Evolutionary conservation across 768 basidiomycete genomes (phyloP).

Genomic region (Gymnopilus junonius): DNA sequence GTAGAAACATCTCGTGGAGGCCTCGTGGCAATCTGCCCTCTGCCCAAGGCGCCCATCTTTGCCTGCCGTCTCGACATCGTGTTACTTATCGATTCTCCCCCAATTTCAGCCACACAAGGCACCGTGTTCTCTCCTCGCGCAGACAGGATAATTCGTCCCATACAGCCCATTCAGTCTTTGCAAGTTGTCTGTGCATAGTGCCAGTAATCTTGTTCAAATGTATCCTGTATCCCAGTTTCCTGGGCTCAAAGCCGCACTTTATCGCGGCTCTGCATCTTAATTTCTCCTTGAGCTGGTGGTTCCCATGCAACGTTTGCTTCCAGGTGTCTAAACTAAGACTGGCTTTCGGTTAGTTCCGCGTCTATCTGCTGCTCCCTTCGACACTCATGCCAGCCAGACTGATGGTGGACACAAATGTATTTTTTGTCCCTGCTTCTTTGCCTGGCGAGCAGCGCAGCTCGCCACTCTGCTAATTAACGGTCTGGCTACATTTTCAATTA

Average conservation of each 20-base stretch:
- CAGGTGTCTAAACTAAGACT: background rate
- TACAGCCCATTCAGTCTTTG: background rate
- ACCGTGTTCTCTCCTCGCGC: background rate
- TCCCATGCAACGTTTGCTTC: background rate
- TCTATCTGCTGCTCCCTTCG: background rate
- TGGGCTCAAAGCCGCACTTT: background rate
- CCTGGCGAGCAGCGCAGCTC: conserved; percentile 3
- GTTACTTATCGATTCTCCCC: background rate
- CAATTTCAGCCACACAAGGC: background rate
- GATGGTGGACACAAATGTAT: background rate
- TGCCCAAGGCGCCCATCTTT: conserved; percentile 13
- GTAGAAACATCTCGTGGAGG: conserved; percentile 5
- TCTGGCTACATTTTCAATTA: background rate
- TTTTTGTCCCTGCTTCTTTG: background rate
- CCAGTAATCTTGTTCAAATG: background rate
- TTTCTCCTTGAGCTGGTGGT: background rate
- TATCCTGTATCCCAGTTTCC: background rate
- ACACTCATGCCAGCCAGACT: background rate
- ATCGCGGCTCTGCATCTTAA: background rate
- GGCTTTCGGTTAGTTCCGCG: background rate
- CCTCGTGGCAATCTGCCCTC: conserved; percentile 11
- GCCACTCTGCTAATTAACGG: background rate
- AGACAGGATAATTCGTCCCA: background rate
- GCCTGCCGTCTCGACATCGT: conserved; percentile 6
- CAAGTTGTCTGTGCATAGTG: background rate